These are phyloP conservation scores for Hymenoscyphus linearis DNA, from an alignment of 2,329 filamentous ascomycete genomes.

Conservation along the genomic window DNA sequence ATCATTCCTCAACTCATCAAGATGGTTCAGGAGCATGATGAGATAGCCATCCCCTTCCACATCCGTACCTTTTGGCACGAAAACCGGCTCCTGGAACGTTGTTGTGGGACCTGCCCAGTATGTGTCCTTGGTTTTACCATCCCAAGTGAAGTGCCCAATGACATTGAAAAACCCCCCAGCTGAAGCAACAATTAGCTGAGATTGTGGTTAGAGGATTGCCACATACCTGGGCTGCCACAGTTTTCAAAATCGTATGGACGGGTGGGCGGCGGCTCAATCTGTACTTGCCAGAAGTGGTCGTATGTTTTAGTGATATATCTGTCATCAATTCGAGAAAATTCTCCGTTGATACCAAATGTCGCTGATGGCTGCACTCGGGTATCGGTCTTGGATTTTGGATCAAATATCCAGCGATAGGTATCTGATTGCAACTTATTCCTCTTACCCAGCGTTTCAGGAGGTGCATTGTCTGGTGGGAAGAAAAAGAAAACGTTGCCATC, in stretches of 20 bases:
- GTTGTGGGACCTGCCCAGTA: constrained; percentile 29
- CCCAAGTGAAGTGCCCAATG: constrained; percentile 22
- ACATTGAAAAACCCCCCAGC: constrained; percentile 22
- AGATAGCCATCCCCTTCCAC: constrained; percentile 32
- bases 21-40: constrained; percentile 31
- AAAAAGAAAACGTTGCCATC: constrained; percentile 24
- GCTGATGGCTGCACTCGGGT: constrained; percentile 15
- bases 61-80: constrained; percentile 24
- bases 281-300: constrained; percentile 23
- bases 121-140: constrained; percentile 17
- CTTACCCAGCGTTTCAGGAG: constrained; percentile 21
- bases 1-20: constrained; percentile 36
- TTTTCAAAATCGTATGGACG: constrained; percentile 22
- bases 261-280: constrained; percentile 15
- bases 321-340: constrained; percentile 24
- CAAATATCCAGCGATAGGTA: constrained; percentile 31
- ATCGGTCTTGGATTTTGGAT: constrained; percentile 21
- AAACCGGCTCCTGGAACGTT: constrained; percentile 31
- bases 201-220: too few relatives aligned
- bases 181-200: not conserved
- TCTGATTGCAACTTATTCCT: constrained; percentile 25
- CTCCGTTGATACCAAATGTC: constrained; percentile 18
- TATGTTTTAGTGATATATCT: constrained; percentile 18
- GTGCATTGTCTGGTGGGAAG: constrained; percentile 18
- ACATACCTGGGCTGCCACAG: constrained; percentile 16